Base-by-base conservation (phyloP, 371 early-diverging fungal species). In the Mucor indicus region DNA sequence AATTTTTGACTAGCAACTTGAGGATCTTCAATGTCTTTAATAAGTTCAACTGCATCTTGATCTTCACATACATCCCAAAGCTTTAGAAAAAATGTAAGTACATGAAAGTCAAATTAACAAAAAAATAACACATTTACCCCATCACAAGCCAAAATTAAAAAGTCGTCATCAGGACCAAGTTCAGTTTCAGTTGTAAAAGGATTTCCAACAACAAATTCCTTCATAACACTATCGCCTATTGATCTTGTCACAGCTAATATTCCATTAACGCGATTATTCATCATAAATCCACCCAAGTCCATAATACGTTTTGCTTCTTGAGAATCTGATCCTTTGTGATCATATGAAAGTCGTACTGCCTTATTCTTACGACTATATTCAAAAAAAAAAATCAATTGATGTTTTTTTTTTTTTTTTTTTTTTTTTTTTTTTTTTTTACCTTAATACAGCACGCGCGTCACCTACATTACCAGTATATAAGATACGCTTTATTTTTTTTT, bases 1-100 rank as follows among this genome's bases (percentile, higher is more conserved):
- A 98, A 76, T 29, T 77, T 69, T 46, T 88, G 84, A 51, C 91
- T 85, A 2, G 96, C 96, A 38, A 71, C 75, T 46, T 86, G 85
- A 24, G 96, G 90, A 63, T 92, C 89, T 24, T 59, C 23, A 16
- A 84, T 77, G 32, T 85, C 84, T 62, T 79, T 75, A 48, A 95
- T 75, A 48, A 95, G 67, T 59, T 97, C 91, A n/a, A 92, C 85
- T 4, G 97, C 98, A 49, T 89, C 84, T 66, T 98, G 92, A 67
- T 98, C 98, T 9, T 86, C 78, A 66, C 95, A 95, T n/a, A 97
- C 98, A 74, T 98, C 98, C 98, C 98, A 98, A 29, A 98, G 65
- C 87, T 90, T 58, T 33, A 24, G n/a, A 13, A 6, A 29, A 29
- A 12, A 29, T 29, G 12, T 29, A 29, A 29, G 30, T 29, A 12